phyloP scores from a whole-genome alignment of 768 basidiomycete genomes.

The Pholiota microspora region DNA sequence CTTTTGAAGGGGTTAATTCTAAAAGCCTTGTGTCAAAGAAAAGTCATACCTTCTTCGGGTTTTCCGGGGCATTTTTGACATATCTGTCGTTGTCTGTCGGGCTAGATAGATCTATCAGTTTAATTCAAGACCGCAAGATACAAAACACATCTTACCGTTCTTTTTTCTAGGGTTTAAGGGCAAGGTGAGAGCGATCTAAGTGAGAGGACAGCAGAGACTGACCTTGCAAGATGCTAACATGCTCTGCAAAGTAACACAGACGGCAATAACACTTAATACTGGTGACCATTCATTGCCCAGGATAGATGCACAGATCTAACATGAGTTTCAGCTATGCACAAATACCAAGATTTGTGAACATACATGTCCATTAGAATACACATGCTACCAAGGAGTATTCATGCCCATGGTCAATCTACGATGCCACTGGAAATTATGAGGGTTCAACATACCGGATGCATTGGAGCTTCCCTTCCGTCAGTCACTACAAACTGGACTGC shows the following conservation, averaged over 20 bases:
- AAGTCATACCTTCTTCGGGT: slow-evolving; percentile 76
- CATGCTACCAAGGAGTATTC: slow-evolving; percentile 49
- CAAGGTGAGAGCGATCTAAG: neutral
- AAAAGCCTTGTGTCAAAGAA: neutral
- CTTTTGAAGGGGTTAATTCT: slow-evolving; percentile 33
- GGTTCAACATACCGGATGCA: slow-evolving; percentile 66
- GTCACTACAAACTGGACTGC: slow-evolving; percentile 83
- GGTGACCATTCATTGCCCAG: slow-evolving; percentile 90
- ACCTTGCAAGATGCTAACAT: slow-evolving; percentile 95
- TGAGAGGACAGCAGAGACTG: slow-evolving; percentile 4
- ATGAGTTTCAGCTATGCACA: neutral
- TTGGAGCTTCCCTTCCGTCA: slow-evolving; percentile 61
- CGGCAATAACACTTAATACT: slow-evolving; percentile 76
- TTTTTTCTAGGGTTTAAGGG: slow-evolving; percentile 29
- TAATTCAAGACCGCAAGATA: neutral
- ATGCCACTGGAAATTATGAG: slow-evolving; percentile 1
- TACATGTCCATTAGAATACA: slow-evolving; percentile 88
- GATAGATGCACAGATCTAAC: slow-evolving; percentile 85
- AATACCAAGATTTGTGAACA: slow-evolving; percentile 17
- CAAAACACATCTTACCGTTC: slow-evolving; percentile 18
- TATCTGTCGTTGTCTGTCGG: slow-evolving; percentile 85
- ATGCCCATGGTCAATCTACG: slow-evolving; percentile 11
- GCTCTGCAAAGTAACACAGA: slow-evolving; percentile 85
- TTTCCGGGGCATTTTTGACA: slow-evolving; percentile 72
- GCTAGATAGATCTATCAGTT: slow-evolving; percentile 34